phyloP scores from a whole-genome alignment of 805 yeast genomes.

The Saccharomyces jurei region DNA sequence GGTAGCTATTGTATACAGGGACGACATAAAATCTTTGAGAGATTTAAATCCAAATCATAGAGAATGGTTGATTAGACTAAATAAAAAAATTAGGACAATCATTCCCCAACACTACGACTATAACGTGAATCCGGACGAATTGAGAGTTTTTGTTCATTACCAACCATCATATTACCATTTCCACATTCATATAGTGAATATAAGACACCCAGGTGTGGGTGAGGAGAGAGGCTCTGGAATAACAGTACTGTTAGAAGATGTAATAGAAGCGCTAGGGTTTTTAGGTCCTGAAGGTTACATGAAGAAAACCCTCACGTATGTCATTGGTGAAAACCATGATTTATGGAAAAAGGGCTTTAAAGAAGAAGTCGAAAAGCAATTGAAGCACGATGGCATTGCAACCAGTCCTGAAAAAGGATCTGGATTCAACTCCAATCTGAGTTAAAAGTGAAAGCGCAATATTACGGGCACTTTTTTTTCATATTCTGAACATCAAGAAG shows the following conservation, averaged over 20 bases:
- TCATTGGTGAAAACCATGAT: constrained; percentile 69
- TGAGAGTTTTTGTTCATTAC: constrained; percentile 80
- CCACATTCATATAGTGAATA: constrained; percentile 82
- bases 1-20: constrained; percentile 64
- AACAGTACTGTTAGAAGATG: constrained; percentile 73
- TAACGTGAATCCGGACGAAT: constrained; percentile 41
- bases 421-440: background rate
- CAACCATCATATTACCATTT: constrained; percentile 96
- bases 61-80: constrained; percentile 46
- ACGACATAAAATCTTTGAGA: constrained; percentile 63
- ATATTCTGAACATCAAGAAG: background rate
- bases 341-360: constrained; percentile 46
- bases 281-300: constrained; percentile 51
- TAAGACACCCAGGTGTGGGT: constrained; percentile 59
- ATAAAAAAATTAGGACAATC: constrained; percentile 37
- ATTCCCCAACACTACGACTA: constrained; percentile 41
- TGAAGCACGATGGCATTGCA: constrained; percentile 26
- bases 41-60: constrained; percentile 58
- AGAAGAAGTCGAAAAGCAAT: constrained; percentile 20
- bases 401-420: background rate
- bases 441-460: background rate
- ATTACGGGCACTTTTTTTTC: background rate
- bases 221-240: constrained; percentile 67
- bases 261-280: constrained; percentile 59
- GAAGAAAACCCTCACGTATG: constrained; percentile 52